These are phyloP conservation scores for Ogataea henricii DNA, from an alignment of 805 yeast genomes.

Conservation along the genomic window DNA sequence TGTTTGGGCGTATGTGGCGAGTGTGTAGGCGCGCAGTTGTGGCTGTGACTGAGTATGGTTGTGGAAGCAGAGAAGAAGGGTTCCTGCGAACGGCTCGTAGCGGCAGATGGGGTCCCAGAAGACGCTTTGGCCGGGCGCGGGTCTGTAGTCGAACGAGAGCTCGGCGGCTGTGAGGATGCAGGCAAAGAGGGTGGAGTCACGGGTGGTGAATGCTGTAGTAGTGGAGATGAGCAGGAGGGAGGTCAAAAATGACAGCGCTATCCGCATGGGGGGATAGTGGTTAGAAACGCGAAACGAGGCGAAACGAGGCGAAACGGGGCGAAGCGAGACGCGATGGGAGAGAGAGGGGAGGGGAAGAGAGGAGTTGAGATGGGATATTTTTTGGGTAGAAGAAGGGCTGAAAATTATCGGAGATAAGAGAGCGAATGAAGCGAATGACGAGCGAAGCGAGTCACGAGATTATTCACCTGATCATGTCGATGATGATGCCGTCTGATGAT, in stretches of 20 bases:
- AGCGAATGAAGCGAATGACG: too few species aligned
- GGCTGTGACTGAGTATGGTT: constrained; percentile 11
- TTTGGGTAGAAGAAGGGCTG: not conserved
- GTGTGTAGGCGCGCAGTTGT: constrained; percentile 10
- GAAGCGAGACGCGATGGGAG: too few species aligned
- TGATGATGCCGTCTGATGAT: too few species aligned
- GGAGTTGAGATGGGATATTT: too few species aligned
- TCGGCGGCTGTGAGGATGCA: constrained; percentile 21
- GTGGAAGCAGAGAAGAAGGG: constrained; percentile 28
- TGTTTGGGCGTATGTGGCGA: constrained; percentile 5
- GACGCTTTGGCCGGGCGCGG: constrained; percentile 10
- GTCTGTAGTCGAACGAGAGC: constrained; percentile 23
- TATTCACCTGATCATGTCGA: too few species aligned
- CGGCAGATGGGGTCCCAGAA: constrained; percentile 29
- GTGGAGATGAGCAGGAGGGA: not conserved
- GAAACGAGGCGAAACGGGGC: not conserved
- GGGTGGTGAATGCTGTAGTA: constrained; percentile 6
- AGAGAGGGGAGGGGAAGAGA: too few species aligned
- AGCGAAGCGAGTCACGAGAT: too few species aligned
- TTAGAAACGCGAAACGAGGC: not conserved
- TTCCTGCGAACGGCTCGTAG: constrained; percentile 30
- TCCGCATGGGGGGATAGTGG: not conserved
- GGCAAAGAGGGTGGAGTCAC: constrained; percentile 25
- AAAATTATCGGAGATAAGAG: not conserved
- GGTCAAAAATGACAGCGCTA: not conserved